Evolutionary conservation across 768 basidiomycete genomes (phyloP), one percentile per base, ranked within the genome.

Genomic region (Tephrocybe sp.): DNA sequence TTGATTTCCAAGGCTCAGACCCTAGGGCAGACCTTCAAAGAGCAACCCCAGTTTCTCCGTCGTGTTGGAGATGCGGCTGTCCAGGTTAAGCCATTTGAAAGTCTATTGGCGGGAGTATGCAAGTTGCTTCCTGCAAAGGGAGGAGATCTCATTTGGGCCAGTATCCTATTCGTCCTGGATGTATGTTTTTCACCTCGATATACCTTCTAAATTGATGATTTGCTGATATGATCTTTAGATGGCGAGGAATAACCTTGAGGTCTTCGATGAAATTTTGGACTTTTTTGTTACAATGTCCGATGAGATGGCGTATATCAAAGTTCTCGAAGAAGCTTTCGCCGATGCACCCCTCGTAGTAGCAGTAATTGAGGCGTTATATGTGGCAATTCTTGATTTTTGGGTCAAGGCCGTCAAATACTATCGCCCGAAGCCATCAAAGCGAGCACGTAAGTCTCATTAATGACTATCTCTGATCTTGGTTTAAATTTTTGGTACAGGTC

Each of bases 391-490:
- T 11, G 35, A 32, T 4, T 51, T 51, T 43, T 51, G 49, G 49
- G 49, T 51, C 12, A 34, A 51, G 23, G 49, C 49, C 16, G 42
- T 42, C 30, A 34, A 43, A 20, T 42, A 49, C 39, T 43, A 50
- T 26, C 41, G n/a, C 39, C 39, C 39, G n/a, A 39, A 39, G 17
- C 39, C 39, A 16, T 41, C 40, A 2, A 41, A 41, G 23, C 17
- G 14, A 41, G 40, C 40, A 12, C 40, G 40, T 41, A 23, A 41
- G 40, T 41, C 17, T 23, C 23, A 10, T 10, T 2, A 23, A 11
- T 22, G 40, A 41, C 20, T 23, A 11, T n/a, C 20, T 12, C 5
- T 22, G 22, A 13, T 4, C 11, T 12, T 4, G 12, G 11, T 22
- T 41, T 10, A 41, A 23, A 12, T n/a, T 5, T 11, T 26, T 9